phyloP scores from a whole-genome alignment of 345 rosid species.

The Turritis glabra region DNA sequence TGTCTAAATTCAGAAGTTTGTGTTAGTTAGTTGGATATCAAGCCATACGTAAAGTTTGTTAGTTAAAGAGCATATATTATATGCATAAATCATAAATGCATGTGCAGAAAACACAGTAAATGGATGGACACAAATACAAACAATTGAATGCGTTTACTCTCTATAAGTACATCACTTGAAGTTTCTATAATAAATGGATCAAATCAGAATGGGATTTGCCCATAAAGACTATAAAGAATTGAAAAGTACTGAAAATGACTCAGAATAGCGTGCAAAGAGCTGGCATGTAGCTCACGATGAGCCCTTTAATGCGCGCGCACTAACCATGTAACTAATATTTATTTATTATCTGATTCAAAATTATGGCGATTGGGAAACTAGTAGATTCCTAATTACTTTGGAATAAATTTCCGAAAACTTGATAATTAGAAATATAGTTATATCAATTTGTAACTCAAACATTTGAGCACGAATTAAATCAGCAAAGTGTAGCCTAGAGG shows the following conservation, averaged over 20 bases:
- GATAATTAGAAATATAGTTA: not conserved
- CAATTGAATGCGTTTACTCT: slow-evolving; percentile 11
- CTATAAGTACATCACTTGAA: not conserved
- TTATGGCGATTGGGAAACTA: not conserved
- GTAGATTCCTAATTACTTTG: not conserved
- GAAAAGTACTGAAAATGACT: slow-evolving; percentile 6
- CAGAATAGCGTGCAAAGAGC: slow-evolving; percentile 24
- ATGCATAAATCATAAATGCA: slow-evolving; percentile 13
- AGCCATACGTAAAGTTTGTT: not conserved
- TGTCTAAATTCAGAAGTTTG: not conserved
- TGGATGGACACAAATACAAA: slow-evolving; percentile 10
- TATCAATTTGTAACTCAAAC: not conserved
- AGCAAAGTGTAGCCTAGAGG: not conserved
- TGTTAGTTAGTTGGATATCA: not conserved
- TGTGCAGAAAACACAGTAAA: slow-evolving; percentile 19
- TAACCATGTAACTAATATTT: not conserved
- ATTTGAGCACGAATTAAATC: not conserved
- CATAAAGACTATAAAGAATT: not conserved
- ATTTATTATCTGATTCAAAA: too few relatives aligned
- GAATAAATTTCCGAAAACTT: too few relatives aligned
- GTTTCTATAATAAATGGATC: not conserved
- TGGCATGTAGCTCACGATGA: slow-evolving; percentile 22
- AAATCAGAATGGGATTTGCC: slow-evolving; percentile 9
- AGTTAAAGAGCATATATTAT: not conserved
- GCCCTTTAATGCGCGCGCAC: slow-evolving; percentile 20